Percentiles rank a stretch among this genome's conserved stretches.
Evolutionary conservation across 2,329 filamentous ascomycete species (phyloP).

Genomic region (Trichoderma sp.): DNA sequence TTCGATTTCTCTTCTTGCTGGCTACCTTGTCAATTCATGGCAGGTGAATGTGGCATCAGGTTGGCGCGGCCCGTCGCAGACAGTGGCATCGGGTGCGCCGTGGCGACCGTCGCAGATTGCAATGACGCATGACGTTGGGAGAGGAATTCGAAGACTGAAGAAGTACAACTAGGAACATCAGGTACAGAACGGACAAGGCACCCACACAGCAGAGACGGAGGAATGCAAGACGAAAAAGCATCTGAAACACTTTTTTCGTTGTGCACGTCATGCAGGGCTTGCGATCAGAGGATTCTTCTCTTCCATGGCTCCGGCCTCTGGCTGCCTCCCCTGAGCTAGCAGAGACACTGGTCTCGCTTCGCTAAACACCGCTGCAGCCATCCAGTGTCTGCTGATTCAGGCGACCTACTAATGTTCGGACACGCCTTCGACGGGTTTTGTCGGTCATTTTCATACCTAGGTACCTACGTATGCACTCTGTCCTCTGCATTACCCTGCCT

Average conservation of each 20-base stretch:
- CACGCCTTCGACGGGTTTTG: no score
- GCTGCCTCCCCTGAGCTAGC: not conserved
- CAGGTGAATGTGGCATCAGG: slow-evolving; percentile 27
- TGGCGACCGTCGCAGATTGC: not conserved
- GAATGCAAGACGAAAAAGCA: not conserved
- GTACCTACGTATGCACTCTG: no score
- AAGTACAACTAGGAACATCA: not conserved
- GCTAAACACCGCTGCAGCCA: not conserved
- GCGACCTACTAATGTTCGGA: no score
- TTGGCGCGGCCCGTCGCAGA: slow-evolving; percentile 30
- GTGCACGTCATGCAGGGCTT: slow-evolving; percentile 3
- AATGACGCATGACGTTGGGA: not conserved
- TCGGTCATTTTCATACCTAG: no score
- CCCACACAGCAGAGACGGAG: not conserved
- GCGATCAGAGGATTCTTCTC: not conserved
- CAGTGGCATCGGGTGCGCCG: slow-evolving; percentile 19
- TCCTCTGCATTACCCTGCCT: no score
- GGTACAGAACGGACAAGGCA: no score
- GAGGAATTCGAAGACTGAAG: not conserved
- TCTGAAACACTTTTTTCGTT: not conserved
- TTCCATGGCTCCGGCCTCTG: not conserved
- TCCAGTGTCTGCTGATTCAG: no score
- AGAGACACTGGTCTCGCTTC: slow-evolving; percentile 5
- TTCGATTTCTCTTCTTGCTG: no score
- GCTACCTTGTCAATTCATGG: not conserved